phyloP scores from a whole-genome alignment of 2,329 filamentous ascomycete genomes.

The Fusarium graminum region DNA sequence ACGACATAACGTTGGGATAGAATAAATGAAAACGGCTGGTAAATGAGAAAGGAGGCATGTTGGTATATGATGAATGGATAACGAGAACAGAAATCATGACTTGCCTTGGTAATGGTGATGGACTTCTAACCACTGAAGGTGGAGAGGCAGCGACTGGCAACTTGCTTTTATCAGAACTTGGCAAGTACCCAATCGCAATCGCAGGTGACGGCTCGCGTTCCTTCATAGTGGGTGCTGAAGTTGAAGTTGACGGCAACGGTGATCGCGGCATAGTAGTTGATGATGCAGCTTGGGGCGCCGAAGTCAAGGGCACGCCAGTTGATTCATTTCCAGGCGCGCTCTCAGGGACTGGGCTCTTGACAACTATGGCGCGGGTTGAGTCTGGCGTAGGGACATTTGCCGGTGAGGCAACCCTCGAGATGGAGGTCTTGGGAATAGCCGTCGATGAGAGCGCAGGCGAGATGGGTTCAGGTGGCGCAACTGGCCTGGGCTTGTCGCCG shows the following conservation, averaged over 20 bases:
- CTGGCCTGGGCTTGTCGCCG: constrained; percentile 46
- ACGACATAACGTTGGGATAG: constrained; percentile 11
- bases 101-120: constrained; percentile 42
- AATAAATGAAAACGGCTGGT: neutral
- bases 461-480: constrained; percentile 48
- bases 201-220: constrained; percentile 39
- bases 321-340: constrained; percentile 22
- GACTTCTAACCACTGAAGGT: constrained; percentile 4
- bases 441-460: constrained; percentile 46
- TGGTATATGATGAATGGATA: neutral
- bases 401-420: constrained; percentile 41
- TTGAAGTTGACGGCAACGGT: constrained; percentile 29
- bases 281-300: constrained; percentile 22
- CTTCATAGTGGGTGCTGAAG: constrained; percentile 28
- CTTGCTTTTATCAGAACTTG: constrained; percentile 27
- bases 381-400: constrained; percentile 43
- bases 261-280: constrained; percentile 29
- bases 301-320: constrained; percentile 15
- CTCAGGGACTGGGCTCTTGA: constrained; percentile 30
- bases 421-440: constrained; percentile 37
- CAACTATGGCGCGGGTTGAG: constrained; percentile 37
- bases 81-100: constrained; percentile 4
- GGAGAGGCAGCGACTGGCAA: constrained; percentile 15
- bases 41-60: neutral
- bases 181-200: constrained; percentile 16